Evolutionary conservation across 345 rosid genomes (phyloP).

Genomic region (Erucastrum elatum): DNA sequence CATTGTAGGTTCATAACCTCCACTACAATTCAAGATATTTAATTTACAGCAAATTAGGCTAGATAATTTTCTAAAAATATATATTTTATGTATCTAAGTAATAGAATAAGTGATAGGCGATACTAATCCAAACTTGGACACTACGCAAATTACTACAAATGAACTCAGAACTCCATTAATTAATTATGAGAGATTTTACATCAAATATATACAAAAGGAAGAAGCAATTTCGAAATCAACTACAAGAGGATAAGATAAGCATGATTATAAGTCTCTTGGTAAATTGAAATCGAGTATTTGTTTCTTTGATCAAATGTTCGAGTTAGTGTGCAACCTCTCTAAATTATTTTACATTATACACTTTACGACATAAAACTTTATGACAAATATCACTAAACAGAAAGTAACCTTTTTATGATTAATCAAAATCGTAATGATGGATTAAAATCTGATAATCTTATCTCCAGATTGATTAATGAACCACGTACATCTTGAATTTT

Average conservation of each 20-base stretch:
- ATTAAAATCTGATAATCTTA: background rate
- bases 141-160: background rate
- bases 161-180: too few species aligned
- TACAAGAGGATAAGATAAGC: too few species aligned
- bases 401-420: constrained; percentile 18
- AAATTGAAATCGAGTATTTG: background rate
- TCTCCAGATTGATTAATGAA: background rate
- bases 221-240: too few species aligned
- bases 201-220: too few species aligned
- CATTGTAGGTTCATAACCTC: constrained; percentile 13
- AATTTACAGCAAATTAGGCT: constrained; percentile 5
- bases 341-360: constrained; percentile 3
- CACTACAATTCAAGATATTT: constrained; percentile 15
- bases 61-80: background rate
- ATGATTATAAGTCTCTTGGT: background rate
- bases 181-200: too few species aligned
- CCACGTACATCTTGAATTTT: background rate
- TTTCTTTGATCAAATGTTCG: background rate
- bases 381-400: background rate
- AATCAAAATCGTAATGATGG: constrained; percentile 12
- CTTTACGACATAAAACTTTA: constrained; percentile 13
- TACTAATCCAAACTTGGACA: background rate
- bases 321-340: background rate
- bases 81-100: background rate
- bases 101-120: background rate